Evolutionary conservation across 495 filamentous ascomycete species (phyloP).

Genomic region (Echria macrotheca): DNA sequence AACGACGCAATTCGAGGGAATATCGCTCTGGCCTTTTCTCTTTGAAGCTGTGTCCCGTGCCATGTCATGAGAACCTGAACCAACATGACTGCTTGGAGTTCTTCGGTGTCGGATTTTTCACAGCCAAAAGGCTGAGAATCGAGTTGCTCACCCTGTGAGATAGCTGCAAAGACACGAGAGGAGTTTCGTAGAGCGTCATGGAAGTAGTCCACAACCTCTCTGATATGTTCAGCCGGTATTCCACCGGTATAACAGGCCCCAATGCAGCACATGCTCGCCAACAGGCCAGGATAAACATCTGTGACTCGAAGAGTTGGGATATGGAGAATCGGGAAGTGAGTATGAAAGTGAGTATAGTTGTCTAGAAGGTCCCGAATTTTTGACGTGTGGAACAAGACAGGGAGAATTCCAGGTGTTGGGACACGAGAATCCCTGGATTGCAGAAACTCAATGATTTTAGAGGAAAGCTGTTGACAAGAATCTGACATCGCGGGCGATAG

Average conservation of each 20-base stretch:
- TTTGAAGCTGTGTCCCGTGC: slow-evolving; percentile 57
- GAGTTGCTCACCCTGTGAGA: slow-evolving; percentile 31
- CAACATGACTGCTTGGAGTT: slow-evolving; percentile 55
- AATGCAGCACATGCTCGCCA: slow-evolving; percentile 58
- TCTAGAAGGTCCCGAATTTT: slow-evolving; percentile 59
- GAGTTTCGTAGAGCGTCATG: slow-evolving; percentile 45
- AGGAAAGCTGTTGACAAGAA: slow-evolving; percentile 45
- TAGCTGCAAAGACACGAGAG: slow-evolving; percentile 39
- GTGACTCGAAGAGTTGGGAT: slow-evolving; percentile 59
- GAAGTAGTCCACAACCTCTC: slow-evolving; percentile 54
- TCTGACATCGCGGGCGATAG: slow-evolving; percentile 36
- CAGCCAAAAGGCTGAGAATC: slow-evolving; percentile 27
- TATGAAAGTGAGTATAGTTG: slow-evolving; percentile 57
- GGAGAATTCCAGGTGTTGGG: slow-evolving; percentile 35
- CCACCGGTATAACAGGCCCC: slow-evolving; percentile 62
- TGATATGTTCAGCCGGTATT: slow-evolving; percentile 46
- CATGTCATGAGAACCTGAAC: slow-evolving; percentile 54
- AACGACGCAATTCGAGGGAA: slow-evolving; percentile 49
- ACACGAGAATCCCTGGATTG: slow-evolving; percentile 41
- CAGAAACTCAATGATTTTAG: slow-evolving; percentile 49
- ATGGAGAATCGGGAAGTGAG: slow-evolving; percentile 65
- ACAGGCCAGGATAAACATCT: slow-evolving; percentile 53
- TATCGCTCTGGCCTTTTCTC: slow-evolving; percentile 47
- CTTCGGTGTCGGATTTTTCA: slow-evolving; percentile 43
- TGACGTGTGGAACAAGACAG: slow-evolving; percentile 49